These are phyloP conservation scores for Mucor circinelloides DNA, from an alignment of 371 early-diverging fungal genomes.

Conservation along the genomic window DNA sequence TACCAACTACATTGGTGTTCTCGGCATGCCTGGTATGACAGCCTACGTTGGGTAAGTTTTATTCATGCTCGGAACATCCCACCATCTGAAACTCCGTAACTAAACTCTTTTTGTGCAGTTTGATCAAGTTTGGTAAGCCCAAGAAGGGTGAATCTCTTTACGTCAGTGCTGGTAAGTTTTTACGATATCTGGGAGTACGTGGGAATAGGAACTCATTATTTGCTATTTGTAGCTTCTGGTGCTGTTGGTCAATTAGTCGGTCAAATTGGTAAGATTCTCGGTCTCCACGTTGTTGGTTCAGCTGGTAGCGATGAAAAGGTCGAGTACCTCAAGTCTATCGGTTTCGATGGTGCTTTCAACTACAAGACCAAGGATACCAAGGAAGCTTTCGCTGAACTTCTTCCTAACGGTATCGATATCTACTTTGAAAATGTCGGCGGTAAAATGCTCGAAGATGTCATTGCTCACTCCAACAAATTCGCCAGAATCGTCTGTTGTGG, in stretches of 20 bases:
- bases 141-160: constrained; percentile 56
- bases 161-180: constrained; percentile 37
- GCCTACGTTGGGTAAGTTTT: constrained; percentile 41
- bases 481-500: constrained; percentile 68
- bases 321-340: constrained; percentile 61
- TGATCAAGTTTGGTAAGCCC: constrained; percentile 37
- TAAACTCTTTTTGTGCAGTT: constrained; percentile 9
- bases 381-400: constrained; percentile 46
- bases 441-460: constrained; percentile 66
- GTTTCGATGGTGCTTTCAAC: constrained; percentile 81
- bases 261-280: constrained; percentile 72
- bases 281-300: constrained; percentile 76
- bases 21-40: constrained; percentile 59
- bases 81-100: not conserved
- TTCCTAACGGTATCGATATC: constrained; percentile 75
- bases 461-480: constrained; percentile 51
- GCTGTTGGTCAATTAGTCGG: constrained; percentile 64
- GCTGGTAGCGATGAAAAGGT: constrained; percentile 84
- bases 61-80: not conserved
- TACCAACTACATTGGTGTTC: constrained; percentile 51
- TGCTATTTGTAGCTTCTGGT: constrained; percentile 41
- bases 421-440: constrained; percentile 80
- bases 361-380: constrained; percentile 69
- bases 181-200: not conserved
- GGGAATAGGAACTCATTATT: not conserved